Evolutionary conservation across 306 rosid genomes (phyloP).

Genomic region (Cicer bijugum): DNA sequence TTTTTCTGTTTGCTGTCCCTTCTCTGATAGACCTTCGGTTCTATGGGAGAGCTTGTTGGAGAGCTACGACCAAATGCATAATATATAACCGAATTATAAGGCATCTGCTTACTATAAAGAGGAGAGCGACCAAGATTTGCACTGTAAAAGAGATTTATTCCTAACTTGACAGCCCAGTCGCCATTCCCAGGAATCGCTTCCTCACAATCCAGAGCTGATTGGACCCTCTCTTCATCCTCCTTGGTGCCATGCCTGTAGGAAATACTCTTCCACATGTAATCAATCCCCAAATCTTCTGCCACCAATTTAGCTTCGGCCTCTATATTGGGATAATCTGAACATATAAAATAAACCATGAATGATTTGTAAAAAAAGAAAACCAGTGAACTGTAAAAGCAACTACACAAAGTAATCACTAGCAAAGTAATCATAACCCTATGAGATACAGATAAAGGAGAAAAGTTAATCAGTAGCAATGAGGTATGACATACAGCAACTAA

Average conservation of each 20-base stretch:
- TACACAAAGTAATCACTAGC: conserved; percentile 25
- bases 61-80: conserved; percentile 84
- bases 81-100: conserved; percentile 92
- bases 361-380: conserved; percentile 31
- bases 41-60: conserved; percentile 58
- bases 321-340: conserved; percentile 83
- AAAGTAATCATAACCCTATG: conserved; percentile 22
- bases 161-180: conserved; percentile 98
- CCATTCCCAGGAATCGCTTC: conserved; percentile 87
- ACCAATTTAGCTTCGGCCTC: conserved; percentile 81
- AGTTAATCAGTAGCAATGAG: conserved; percentile 8
- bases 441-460: conserved; percentile 28
- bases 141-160: conserved; percentile 95
- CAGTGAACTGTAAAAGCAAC: conserved; percentile 31
- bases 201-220: conserved; percentile 85
- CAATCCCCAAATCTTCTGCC: conserved; percentile 75
- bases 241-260: conserved; percentile 67
- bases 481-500: conserved; percentile 26
- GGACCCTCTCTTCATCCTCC: conserved; percentile 82
- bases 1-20: conserved; percentile 75
- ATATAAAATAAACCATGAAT: conserved; percentile 37
- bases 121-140: conserved; percentile 92
- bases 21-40: conserved; percentile 71
- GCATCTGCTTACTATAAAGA: conserved; percentile 98
- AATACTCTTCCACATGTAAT: conserved; percentile 64